Evolutionary conservation across 2,329 filamentous ascomycete species (phyloP).

Genomic region (Chalaropsis thielavioides): DNA sequence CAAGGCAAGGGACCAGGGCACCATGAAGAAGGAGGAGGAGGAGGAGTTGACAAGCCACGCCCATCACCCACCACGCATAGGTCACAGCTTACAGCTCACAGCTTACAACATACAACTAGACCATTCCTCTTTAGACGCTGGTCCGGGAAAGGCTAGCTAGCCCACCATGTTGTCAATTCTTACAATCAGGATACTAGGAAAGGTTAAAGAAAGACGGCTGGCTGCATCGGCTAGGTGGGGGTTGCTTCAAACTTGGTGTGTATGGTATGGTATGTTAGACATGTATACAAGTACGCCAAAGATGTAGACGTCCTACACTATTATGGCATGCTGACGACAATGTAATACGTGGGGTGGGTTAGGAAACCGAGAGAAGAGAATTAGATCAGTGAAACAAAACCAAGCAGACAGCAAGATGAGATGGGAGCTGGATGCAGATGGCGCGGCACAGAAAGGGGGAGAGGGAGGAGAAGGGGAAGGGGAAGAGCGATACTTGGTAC

Average conservation of each 20-base stretch:
- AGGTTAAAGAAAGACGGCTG: not conserved
- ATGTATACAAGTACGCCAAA: too few relatives aligned
- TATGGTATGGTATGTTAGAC: not conserved
- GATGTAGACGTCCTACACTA: too few relatives aligned
- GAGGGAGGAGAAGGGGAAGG: not conserved
- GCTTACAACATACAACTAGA: not conserved
- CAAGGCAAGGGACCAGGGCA: not conserved
- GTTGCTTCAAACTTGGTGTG: not conserved
- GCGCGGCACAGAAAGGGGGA: not conserved
- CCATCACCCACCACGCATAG: not conserved
- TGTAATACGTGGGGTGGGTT: not conserved
- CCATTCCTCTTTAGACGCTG: not conserved
- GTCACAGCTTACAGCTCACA: not conserved
- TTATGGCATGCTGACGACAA: too few relatives aligned
- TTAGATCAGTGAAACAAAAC: not conserved
- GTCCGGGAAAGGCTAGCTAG: not conserved
- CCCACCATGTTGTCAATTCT: not conserved
- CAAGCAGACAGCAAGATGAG: not conserved
- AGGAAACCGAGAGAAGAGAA: not conserved
- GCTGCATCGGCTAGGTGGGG: not conserved
- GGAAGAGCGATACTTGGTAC: not conserved
- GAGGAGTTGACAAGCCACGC: not conserved
- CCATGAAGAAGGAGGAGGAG: not conserved
- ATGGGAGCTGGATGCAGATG: not conserved
- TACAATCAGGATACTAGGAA: not conserved